Percentiles rank a stretch among this genome's conserved stretches.
Evolutionary conservation across 257 asterid genomes (phyloP).

Genomic region (Ocimum tenuiflorum): DNA sequence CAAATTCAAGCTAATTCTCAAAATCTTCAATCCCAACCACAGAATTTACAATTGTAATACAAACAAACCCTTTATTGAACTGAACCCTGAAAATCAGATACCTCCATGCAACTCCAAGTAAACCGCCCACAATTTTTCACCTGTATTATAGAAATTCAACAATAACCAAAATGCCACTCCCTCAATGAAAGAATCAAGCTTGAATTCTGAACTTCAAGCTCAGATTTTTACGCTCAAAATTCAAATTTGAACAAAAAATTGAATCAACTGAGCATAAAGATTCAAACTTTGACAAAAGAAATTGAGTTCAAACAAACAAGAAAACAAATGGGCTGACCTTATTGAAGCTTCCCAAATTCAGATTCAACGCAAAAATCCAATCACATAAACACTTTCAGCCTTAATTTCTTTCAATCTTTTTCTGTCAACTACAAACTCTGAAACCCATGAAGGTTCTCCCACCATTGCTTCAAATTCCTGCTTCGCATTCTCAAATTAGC

Average conservation of each 20-base stretch:
- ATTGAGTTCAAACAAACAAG: constrained; percentile 24
- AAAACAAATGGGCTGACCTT: constrained; percentile 41
- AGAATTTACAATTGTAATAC: constrained; percentile 14
- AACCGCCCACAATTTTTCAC: constrained; percentile 30
- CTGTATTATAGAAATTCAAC: constrained; percentile 25
- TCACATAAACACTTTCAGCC: constrained; percentile 29
- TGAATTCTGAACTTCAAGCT: constrained; percentile 43
- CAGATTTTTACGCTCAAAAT: constrained; percentile 31
- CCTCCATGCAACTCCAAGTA: constrained; percentile 37
- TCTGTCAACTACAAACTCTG: constrained; percentile 26
- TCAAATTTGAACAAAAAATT: constrained; percentile 25
- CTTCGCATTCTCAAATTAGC: constrained; percentile 36
- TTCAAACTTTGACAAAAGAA: constrained; percentile 29
- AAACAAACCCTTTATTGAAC: constrained; percentile 28
- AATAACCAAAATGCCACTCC: constrained; percentile 39
- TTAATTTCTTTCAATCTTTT: constrained; percentile 15
- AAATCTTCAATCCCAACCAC: constrained; percentile 20
- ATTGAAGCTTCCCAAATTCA: constrained; percentile 34
- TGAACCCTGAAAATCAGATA: constrained; percentile 21
- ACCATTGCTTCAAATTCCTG: constrained; percentile 36
- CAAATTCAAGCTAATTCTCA: constrained; percentile 24
- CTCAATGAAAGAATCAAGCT: constrained; percentile 35
- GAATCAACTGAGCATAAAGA: constrained; percentile 29
- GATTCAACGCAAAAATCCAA: constrained; percentile 30
- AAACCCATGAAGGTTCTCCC: constrained; percentile 32